A percentile compares a stretch with the other conserved stretches of the same genome.
phyloP scores from a whole-genome alignment of 1,139 yeast genomes.

The Suhomyces maxii region DNA sequence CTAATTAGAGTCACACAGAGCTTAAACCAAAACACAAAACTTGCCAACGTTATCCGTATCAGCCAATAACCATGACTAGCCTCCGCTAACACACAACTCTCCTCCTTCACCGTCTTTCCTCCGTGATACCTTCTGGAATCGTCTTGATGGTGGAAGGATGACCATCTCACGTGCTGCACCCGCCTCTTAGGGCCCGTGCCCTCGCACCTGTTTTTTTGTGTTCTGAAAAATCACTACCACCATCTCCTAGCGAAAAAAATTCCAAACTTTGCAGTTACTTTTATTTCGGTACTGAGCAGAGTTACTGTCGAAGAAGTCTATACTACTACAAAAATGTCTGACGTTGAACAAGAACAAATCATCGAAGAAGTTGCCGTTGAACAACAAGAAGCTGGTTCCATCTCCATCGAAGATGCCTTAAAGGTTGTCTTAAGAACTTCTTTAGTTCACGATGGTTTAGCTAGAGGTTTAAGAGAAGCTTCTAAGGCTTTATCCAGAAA shows the following conservation, averaged over 20 bases:
- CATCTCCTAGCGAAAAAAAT: slow-evolving; percentile 7
- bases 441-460: slow-evolving; percentile 98
- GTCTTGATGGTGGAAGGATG: too few relatives aligned
- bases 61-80: too few relatives aligned
- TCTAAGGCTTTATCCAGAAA: slow-evolving; percentile 97
- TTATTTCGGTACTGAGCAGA: slow-evolving; percentile 72
- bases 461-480: slow-evolving; percentile 99
- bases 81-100: too few relatives aligned
- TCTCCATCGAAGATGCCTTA: slow-evolving; percentile 98
- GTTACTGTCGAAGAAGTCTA: slow-evolving; percentile 86
- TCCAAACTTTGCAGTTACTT: slow-evolving; percentile 9
- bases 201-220: slow-evolving; percentile 2
- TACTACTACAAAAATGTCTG: slow-evolving; percentile 60
- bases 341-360: slow-evolving; percentile 82
- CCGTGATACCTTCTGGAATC: too few relatives aligned
- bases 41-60: too few relatives aligned
- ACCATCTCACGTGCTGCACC: slow-evolving; percentile 2
- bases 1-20: too few relatives aligned
- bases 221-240: background rate
- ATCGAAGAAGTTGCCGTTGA: slow-evolving; percentile 85
- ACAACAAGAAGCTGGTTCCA: slow-evolving; percentile 81
- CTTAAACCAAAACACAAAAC: too few relatives aligned
- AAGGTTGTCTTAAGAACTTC: slow-evolving; percentile 98
- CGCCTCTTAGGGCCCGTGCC: slow-evolving; percentile 7
- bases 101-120: too few relatives aligned